Percentiles rank a stretch among this genome's conserved stretches.
These are phyloP conservation scores for Trypanosomatidae sp. DNA, from an alignment of 208 protist genomes.

Conservation along the genomic window DNA sequence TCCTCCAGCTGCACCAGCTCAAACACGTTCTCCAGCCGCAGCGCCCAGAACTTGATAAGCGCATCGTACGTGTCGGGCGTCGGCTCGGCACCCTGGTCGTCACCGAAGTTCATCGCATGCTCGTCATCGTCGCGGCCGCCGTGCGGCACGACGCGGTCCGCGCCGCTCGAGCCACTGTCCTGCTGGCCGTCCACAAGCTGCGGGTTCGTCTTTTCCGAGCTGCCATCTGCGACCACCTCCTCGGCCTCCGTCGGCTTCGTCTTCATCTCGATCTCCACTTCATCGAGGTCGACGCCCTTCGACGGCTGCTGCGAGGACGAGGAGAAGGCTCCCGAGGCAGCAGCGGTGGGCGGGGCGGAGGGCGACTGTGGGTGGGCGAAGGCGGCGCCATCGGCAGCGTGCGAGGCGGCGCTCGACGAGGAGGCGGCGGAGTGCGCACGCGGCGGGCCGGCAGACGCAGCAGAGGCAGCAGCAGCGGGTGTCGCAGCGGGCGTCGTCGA, in stretches of 20 bases:
- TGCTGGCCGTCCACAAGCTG: no score
- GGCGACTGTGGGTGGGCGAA: not conserved
- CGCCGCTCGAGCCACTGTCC: not conserved
- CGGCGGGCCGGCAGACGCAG: no score
- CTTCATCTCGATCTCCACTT: slow-evolving; percentile 13
- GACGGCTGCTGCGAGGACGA: not conserved
- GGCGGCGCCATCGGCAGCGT: no score
- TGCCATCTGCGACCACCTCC: not conserved
- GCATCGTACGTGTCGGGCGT: slow-evolving; percentile 59
- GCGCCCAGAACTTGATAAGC: slow-evolving; percentile 64
- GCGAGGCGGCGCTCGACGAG: no score
- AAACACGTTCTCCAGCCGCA: slow-evolving; percentile 64
- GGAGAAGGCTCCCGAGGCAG: not conserved
- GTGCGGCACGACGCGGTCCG: not conserved
- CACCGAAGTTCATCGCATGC: slow-evolving; percentile 50
- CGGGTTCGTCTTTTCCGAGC: no score
- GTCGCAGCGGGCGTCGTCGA: no score
- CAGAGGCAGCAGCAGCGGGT: no score
- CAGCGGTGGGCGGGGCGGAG: not conserved
- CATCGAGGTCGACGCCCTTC: slow-evolving; percentile 6
- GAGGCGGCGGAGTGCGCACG: no score
- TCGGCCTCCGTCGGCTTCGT: not conserved
- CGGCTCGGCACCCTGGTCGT: slow-evolving; percentile 58
- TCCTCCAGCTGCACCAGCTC: slow-evolving; percentile 73
- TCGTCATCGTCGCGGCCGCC: slow-evolving; percentile 8